Evolutionary conservation across 2,329 filamentous ascomycete species (phyloP).

Genomic region (Arthrobotrys musiformis): DNA sequence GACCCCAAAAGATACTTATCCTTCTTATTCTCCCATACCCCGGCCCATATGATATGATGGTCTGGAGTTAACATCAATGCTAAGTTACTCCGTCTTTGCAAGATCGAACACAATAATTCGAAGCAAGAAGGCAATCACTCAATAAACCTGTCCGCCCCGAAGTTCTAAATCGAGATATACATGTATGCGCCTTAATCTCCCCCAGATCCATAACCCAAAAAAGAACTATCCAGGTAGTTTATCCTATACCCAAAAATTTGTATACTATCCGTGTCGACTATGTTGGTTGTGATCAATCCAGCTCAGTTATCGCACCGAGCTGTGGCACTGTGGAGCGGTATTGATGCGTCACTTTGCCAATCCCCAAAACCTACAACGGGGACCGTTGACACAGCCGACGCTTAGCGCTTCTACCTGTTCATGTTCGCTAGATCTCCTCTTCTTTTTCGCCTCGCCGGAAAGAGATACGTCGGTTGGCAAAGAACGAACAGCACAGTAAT

Average conservation of each 20-base stretch:
- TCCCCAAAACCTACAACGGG: conserved; percentile 14
- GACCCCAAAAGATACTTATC: conserved; percentile 30
- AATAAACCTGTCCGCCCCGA: conserved; percentile 14
- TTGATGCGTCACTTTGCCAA: conserved; percentile 39
- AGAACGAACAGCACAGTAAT: too few species aligned
- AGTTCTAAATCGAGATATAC: conserved; percentile 29
- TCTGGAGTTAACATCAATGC: conserved; percentile 16
- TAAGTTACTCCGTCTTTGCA: too few species aligned
- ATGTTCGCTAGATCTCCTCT: conserved; percentile 4
- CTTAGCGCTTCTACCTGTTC: conserved; percentile 55
- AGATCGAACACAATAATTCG: too few species aligned
- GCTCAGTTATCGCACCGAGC: conserved; percentile 14
- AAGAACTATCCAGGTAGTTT: not conserved
- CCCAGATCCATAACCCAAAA: conserved; percentile 2
- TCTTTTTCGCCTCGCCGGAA: conserved; percentile 26
- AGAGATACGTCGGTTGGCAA: not conserved
- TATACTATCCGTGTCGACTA: not conserved
- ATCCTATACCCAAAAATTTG: too few species aligned
- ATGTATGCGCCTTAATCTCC: conserved; percentile 32
- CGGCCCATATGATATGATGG: too few species aligned
- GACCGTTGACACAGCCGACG: conserved; percentile 43
- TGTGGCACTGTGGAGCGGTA: too few species aligned
- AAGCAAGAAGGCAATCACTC: conserved; percentile 13
- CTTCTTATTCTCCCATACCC: conserved; percentile 18
- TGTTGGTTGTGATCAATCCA: conserved; percentile 4